These are phyloP conservation scores for Metschnikowia noctiluminum DNA, from an alignment of 805 yeast species.

Conservation along the genomic window DNA sequence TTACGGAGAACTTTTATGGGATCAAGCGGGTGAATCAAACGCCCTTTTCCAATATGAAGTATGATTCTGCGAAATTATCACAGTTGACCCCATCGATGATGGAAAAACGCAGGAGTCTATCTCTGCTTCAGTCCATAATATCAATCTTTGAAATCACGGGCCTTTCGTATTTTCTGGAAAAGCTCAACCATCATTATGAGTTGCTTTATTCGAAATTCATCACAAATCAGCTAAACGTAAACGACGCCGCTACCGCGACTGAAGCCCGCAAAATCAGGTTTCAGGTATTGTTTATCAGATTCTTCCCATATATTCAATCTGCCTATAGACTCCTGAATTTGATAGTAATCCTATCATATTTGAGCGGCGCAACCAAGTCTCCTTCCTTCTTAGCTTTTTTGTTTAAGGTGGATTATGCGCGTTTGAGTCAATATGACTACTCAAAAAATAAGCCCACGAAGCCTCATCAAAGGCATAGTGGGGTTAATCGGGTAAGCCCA, in stretches of 20 bases:
- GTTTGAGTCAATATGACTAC: constrained; percentile 54
- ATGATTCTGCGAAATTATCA: constrained; percentile 30
- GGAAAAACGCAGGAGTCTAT: constrained; percentile 52
- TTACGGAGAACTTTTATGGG: constrained; percentile 92
- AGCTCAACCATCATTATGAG: constrained; percentile 63
- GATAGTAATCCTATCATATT: constrained; percentile 55
- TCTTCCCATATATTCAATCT: constrained; percentile 60
- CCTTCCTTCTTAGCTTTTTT: constrained; percentile 61
- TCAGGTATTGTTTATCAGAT: constrained; percentile 45
- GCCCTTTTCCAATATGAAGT: constrained; percentile 28
- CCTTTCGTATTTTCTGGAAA: constrained; percentile 65
- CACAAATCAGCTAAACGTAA: constrained; percentile 41
- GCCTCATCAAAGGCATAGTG: constrained; percentile 8
- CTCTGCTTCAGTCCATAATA: constrained; percentile 48
- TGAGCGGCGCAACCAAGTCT: constrained; percentile 64
- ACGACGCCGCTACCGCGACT: constrained; percentile 18
- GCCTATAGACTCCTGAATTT: constrained; percentile 48
- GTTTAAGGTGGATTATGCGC: constrained; percentile 61
- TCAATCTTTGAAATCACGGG: constrained; percentile 61
- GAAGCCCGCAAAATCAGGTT: constrained; percentile 28
- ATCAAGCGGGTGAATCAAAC: constrained; percentile 57
- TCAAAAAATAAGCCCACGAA: constrained; percentile 31
- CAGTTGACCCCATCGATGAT: constrained; percentile 41
- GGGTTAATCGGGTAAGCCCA: constrained; percentile 36
- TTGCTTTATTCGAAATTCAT: constrained; percentile 56